Percentiles rank a stretch among this genome's conserved stretches.
Evolutionary conservation across 371 early-diverging fungal genomes (phyloP).

Genomic region (Gilbertella persicaria): DNA sequence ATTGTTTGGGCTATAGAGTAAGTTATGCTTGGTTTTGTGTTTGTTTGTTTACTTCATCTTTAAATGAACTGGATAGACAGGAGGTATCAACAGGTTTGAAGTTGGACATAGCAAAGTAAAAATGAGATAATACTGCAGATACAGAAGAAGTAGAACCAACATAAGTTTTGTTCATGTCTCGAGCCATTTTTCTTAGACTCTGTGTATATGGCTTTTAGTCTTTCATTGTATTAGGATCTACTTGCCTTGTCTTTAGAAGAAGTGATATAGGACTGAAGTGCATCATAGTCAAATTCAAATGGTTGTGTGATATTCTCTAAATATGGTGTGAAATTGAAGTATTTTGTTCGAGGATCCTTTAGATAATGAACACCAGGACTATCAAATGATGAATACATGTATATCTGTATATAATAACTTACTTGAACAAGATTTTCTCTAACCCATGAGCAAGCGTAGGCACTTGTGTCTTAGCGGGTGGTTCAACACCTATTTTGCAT

Average conservation of each 20-base stretch:
- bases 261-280: constrained; percentile 74
- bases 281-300: constrained; percentile 76
- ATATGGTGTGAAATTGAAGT: constrained; percentile 79
- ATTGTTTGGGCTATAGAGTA: constrained; percentile 45
- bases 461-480: constrained; percentile 22
- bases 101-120: constrained; percentile 76
- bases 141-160: constrained; percentile 91
- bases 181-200: constrained; percentile 47
- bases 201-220: neutral
- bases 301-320: constrained; percentile 80
- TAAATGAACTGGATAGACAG: constrained; percentile 64
- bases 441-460: constrained; percentile 75
- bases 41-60: constrained; percentile 42
- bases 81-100: constrained; percentile 64
- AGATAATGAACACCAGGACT: constrained; percentile 87
- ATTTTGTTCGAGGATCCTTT: constrained; percentile 77
- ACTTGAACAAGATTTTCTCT: constrained; percentile 83
- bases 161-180: constrained; percentile 51
- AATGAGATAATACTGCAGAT: constrained; percentile 73
- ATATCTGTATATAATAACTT: constrained; percentile 15
- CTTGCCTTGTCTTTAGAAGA: constrained; percentile 76
- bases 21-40: neutral
- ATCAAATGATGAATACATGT: neutral
- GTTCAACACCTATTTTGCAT: constrained; percentile 16
- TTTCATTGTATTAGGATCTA: neutral